Conservation (phyloP, 306 rosid species). For the Pyrus pyrifolia region DNA sequence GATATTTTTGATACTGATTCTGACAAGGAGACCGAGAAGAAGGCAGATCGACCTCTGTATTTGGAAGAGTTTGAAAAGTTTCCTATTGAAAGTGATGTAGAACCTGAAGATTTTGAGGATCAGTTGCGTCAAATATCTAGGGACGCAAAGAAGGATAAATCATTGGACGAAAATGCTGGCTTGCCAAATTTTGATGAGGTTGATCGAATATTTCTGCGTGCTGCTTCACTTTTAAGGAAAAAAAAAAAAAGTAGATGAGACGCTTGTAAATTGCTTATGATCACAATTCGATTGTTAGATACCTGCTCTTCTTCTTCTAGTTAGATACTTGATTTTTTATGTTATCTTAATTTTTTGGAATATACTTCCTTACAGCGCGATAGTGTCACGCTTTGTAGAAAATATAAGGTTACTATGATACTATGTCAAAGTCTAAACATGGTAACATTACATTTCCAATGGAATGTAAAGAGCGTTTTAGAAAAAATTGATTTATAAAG, state of each 20-base stretch:
- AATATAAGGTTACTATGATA: no score
- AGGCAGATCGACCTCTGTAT: constrained; percentile 57
- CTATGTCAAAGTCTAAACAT: no score
- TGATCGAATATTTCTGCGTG: constrained; percentile 63
- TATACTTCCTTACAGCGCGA: no score
- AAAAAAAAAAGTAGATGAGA: constrained; percentile 32
- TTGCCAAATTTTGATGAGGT: constrained; percentile 64
- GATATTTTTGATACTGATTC: constrained; percentile 75
- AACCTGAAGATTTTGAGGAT: constrained; percentile 60
- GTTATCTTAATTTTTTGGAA: no score
- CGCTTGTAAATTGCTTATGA: neutral
- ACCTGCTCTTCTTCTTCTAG: neutral
- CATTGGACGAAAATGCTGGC: constrained; percentile 25
- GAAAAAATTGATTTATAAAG: no score
- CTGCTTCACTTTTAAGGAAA: constrained; percentile 63
- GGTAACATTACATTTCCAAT: no score
- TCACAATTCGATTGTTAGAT: neutral
- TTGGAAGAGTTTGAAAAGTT: constrained; percentile 69
- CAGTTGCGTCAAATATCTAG: constrained; percentile 56
- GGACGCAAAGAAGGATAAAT: constrained; percentile 32
- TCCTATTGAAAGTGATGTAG: constrained; percentile 35
- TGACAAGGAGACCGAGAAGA: constrained; percentile 39
- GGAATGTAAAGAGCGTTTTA: no score
- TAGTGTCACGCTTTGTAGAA: no score
- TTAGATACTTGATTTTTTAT: neutral